Evolutionary conservation across 176 grass and related monocot species (phyloP), one percentile per base, ranked within the genome.

Genomic region (Aegilops longissima): DNA sequence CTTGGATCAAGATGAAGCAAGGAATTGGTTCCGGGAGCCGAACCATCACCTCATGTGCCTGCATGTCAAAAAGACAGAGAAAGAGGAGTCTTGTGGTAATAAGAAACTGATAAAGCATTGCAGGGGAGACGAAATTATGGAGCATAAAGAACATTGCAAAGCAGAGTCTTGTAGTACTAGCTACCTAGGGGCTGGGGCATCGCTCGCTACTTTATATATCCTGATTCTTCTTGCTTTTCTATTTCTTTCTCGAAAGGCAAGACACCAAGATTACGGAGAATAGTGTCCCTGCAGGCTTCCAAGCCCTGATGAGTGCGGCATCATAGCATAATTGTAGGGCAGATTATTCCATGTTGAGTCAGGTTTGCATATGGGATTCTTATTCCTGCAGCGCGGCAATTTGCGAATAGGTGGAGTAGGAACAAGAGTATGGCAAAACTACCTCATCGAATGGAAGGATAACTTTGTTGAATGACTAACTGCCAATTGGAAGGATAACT

Each of bases 101-200:
- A 73, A 45, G 23, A 23, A 73, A 73, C 39, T 7, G 39, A 14
- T 27, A 73, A 73, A 73, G 72, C 72, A 75, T 49, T 56, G 67
- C 59, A 74, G 2, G 44, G 44, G 20, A 80, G 74, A 47, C 65
- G 66, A 73, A 80, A 80, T 90, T 84, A 87, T 84, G 25, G 20
- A 80, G 81, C 74, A 62, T 29, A 80, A 80, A 86, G 85, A 80
- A 69, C 81, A 84, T 80, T n/a, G 20, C 68, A 87, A 87, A 87
- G 81, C 68, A 76, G 44, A 80, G 73, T 87, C 44, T 79, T 59
- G 56, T 59, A 21, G 18, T 86, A 79, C 24, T 75, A 75, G n/a
- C 23, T 76, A 74, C 33, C 66, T 66, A 83, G 44, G 54, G 54
- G 54, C 3, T 21, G 6, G 59, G 73, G 47, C 51, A 33, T 20